Conservation (phyloP, 2,329 filamentous ascomycete genomes). For the Pezicula neosporulosa region DNA sequence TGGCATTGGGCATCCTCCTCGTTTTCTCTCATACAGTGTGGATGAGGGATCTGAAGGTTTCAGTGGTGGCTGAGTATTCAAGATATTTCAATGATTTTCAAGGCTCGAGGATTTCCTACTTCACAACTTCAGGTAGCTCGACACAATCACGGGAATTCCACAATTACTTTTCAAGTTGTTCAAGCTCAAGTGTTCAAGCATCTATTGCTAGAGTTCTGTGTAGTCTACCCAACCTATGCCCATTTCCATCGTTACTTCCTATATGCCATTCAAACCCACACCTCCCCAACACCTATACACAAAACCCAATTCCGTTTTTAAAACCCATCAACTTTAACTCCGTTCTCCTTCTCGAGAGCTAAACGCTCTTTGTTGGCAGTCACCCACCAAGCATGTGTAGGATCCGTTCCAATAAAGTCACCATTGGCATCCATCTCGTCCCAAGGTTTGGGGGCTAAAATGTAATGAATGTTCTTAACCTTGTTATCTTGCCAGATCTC, state of each 20-base stretch:
- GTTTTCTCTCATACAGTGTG: too few relatives aligned
- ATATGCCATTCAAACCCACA: neutral
- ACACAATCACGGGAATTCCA: neutral
- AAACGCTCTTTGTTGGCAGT: slow-evolving; percentile 41
- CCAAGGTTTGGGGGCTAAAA: slow-evolving; percentile 61
- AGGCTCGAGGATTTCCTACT: too few relatives aligned
- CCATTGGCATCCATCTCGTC: slow-evolving; percentile 44
- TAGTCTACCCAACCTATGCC: too few relatives aligned
- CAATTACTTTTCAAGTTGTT: neutral
- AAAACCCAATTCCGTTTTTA: slow-evolving; percentile 5
- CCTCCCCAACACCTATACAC: neutral
- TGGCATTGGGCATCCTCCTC: too few relatives aligned
- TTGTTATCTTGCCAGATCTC: slow-evolving; percentile 54
- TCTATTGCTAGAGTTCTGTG: neutral
- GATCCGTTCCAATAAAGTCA: slow-evolving; percentile 35
- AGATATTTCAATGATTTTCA: too few relatives aligned
- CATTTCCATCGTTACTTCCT: too few relatives aligned
- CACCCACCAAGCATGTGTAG: slow-evolving; percentile 55
- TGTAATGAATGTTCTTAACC: slow-evolving; percentile 61
- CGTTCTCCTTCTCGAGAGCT: slow-evolving; percentile 28
- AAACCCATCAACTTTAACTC: slow-evolving; percentile 21
- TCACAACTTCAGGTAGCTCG: neutral
- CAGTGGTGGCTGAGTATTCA: neutral
- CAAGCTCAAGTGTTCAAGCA: neutral
- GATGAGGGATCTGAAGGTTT: too few relatives aligned